These are phyloP conservation scores for Chlorencoelia australis DNA, from an alignment of 2,329 filamentous ascomycete species.

Conservation along the genomic window DNA sequence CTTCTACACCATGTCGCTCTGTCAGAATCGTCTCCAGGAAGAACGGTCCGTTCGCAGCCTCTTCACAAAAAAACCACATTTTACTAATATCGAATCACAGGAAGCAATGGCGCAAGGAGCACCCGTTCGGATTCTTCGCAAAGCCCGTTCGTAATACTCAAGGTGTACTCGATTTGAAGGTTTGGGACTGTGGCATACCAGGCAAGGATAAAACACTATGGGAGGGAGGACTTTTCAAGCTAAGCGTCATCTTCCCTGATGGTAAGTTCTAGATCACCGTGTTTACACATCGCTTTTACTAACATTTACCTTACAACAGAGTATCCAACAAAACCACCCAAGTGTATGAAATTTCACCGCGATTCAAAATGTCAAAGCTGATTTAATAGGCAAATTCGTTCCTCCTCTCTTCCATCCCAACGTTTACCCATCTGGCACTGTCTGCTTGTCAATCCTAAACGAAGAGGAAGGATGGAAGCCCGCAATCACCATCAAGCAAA, in stretches of 20 bases:
- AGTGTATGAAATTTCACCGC: constrained; percentile 56
- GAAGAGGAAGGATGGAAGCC: constrained; percentile 99
- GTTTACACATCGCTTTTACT: too few relatives aligned
- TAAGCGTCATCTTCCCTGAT: constrained; percentile 87
- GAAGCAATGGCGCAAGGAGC: constrained; percentile 96
- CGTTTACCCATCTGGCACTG: constrained; percentile 95
- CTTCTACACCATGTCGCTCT: constrained; percentile 61
- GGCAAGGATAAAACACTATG: constrained; percentile 96
- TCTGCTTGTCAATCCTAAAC: constrained; percentile 93
- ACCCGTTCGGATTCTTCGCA: constrained; percentile 96
- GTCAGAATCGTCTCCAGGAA: constrained; percentile 77
- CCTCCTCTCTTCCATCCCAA: constrained; percentile 97
- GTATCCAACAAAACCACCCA: constrained; percentile 96
- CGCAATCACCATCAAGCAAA: constrained; percentile 97
- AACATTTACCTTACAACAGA: constrained; percentile 49
- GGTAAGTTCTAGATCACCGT: constrained; percentile 43
- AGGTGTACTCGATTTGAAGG: constrained; percentile 82
- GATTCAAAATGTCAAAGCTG: constrained; percentile 15
- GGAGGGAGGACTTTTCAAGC: constrained; percentile 95
- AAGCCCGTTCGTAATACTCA: constrained; percentile 71
- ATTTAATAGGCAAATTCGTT: constrained; percentile 95
- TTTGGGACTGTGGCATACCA: constrained; percentile 93
- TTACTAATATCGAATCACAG: constrained; percentile 2
- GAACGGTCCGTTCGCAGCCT: constrained; percentile 42
- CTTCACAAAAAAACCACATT: too few relatives aligned